Conservation (phyloP, 352 stramenopile genomes). For the Phytophthora crassamura region DNA sequence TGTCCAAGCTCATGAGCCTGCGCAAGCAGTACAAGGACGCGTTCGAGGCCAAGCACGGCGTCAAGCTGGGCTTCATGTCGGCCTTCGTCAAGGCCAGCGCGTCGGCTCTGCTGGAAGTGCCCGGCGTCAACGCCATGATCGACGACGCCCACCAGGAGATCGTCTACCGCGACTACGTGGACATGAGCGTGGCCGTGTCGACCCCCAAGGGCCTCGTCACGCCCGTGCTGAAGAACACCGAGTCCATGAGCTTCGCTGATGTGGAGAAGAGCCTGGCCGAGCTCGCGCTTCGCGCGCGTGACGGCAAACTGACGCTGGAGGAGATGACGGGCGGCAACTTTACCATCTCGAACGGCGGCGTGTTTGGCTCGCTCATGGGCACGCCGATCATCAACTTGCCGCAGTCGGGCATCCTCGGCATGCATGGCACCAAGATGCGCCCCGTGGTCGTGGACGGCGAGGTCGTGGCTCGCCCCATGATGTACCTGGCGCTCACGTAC, state of each 20-base stretch:
- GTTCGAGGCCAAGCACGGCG: slow-evolving; percentile 98
- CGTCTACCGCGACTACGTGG: slow-evolving; percentile 98
- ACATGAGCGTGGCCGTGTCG: slow-evolving; percentile 98
- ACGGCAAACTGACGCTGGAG: slow-evolving; percentile 80
- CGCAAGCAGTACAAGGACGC: slow-evolving; percentile 95
- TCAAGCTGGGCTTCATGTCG: slow-evolving; percentile 99
- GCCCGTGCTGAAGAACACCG: slow-evolving; percentile 97
- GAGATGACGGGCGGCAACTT: slow-evolving; percentile 85
- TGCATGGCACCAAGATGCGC: slow-evolving; percentile 99
- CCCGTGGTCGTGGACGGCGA: slow-evolving; percentile 94
- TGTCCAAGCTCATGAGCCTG: slow-evolving; percentile 96
- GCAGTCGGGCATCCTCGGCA: slow-evolving; percentile 98
- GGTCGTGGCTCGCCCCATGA: slow-evolving; percentile 98
- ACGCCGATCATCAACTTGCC: slow-evolving; percentile 99
- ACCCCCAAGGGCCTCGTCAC: slow-evolving; percentile 97
- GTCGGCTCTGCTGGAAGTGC: slow-evolving; percentile 92
- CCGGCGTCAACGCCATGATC: slow-evolving; percentile 98
- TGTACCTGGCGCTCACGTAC: slow-evolving; percentile 99
- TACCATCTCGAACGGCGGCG: slow-evolving; percentile 98
- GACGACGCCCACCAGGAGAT: slow-evolving; percentile 98
- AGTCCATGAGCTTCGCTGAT: slow-evolving; percentile 98
- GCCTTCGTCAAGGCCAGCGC: slow-evolving; percentile 98
- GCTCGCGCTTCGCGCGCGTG: slow-evolving; percentile 86
- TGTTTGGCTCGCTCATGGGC: slow-evolving; percentile 93
- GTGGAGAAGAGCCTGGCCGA: slow-evolving; percentile 97